Evolutionary conservation across 768 basidiomycete species (phyloP).

Genomic region (Exidia glandulosa): DNA sequence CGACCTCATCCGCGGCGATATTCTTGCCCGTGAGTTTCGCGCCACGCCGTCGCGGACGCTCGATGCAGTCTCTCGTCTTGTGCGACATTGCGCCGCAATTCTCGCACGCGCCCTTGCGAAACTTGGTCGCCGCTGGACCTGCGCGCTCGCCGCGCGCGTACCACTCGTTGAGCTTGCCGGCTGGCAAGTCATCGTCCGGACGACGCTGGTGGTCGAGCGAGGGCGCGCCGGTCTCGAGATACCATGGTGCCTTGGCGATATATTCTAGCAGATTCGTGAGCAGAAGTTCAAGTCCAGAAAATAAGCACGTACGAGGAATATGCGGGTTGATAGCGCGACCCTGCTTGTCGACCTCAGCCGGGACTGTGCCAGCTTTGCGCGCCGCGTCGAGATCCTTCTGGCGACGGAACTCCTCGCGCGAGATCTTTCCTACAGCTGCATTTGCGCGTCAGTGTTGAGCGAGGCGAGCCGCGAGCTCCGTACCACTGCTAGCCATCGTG

Average conservation of each 20-base stretch:
- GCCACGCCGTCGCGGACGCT: conserved; percentile 91
- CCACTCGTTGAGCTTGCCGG: conserved; percentile 74
- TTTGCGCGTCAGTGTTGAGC: neutral
- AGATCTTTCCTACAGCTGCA: conserved; percentile 63
- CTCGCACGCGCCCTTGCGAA: conserved; percentile 95
- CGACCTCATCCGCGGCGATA: conserved; percentile 84
- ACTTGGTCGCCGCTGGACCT: conserved; percentile 92
- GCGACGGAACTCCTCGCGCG: conserved; percentile 86
- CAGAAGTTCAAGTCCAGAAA: neutral
- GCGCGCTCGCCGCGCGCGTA: conserved; percentile 79
- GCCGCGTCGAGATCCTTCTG: conserved; percentile 98
- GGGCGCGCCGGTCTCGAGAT: conserved; percentile 87
- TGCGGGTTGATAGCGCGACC: conserved; percentile 96
- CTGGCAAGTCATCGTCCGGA: conserved; percentile 38
- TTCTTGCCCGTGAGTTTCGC: conserved; percentile 86
- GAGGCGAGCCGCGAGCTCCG: neutral
- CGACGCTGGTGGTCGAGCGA: conserved; percentile 91
- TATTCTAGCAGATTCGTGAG: conserved; percentile 50
- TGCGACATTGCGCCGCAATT: conserved; percentile 98
- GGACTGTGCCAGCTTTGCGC: conserved; percentile 95
- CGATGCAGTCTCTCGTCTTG: conserved; percentile 82
- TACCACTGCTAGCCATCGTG: neutral
- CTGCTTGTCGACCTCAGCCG: conserved; percentile 90
- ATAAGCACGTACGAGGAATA: conserved; percentile 74
- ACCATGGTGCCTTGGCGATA: conserved; percentile 98